phyloP scores from a whole-genome alignment of 2,329 filamentous ascomycete species.

The Pseudocercospora eumusae region DNA sequence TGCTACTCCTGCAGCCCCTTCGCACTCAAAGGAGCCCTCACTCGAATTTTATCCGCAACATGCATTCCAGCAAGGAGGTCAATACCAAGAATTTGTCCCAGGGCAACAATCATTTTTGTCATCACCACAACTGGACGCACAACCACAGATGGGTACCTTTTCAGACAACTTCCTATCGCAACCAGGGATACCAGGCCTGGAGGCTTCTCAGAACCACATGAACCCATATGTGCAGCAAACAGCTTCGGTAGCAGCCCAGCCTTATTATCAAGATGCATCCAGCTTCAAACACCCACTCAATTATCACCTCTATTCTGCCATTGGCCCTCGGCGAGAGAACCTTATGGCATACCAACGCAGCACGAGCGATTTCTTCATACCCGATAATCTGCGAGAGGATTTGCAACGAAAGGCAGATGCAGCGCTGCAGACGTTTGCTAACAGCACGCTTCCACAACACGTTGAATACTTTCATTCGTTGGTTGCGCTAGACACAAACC shows the following conservation, averaged over 20 bases:
- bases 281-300: conserved; percentile 66
- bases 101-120: conserved; percentile 52
- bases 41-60: conserved; percentile 45
- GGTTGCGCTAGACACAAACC: conserved; percentile 80
- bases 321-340: conserved; percentile 79
- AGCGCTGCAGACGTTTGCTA: conserved; percentile 79
- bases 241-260: conserved; percentile 58
- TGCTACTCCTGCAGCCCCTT: conserved; percentile 43
- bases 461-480: conserved; percentile 91
- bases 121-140: conserved; percentile 46
- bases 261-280: conserved; percentile 65
- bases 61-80: conserved; percentile 42
- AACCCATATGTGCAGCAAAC: conserved; percentile 77
- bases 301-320: conserved; percentile 90
- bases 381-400: conserved; percentile 83
- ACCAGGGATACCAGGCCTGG: conserved; percentile 33
- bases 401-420: conserved; percentile 86
- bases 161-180: conserved; percentile 47
- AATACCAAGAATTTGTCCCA: conserved; percentile 55
- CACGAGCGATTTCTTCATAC: conserved; percentile 87
- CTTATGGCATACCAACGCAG: conserved; percentile 81
- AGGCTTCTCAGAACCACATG: conserved; percentile 45
- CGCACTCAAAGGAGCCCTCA: conserved; percentile 50
- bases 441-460: conserved; percentile 64
- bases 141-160: conserved; percentile 42